These are phyloP conservation scores for Balamuthia mandrillaris DNA, from an alignment of 208 protist genomes.

Conservation along the genomic window DNA sequence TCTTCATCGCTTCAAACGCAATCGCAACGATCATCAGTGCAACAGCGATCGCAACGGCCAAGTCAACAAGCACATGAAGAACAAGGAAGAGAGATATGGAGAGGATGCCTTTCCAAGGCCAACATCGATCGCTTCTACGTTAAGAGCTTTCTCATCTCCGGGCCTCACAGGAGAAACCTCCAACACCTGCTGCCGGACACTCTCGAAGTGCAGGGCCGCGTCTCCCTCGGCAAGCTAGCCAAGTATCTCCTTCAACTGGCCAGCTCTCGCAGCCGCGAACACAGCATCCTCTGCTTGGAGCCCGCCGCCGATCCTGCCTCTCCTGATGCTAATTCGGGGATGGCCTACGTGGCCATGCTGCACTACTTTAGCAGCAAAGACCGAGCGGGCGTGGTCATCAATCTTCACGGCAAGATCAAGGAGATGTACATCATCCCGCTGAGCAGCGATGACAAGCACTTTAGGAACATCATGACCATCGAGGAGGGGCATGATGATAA, in stretches of 20 bases:
- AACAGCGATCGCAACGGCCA: too few relatives aligned
- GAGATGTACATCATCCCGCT: not conserved
- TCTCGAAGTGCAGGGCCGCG: not conserved
- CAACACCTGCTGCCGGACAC: not conserved
- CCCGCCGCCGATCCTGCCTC: not conserved
- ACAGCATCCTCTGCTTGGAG: not conserved
- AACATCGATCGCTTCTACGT: not conserved
- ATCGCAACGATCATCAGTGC: too few relatives aligned
- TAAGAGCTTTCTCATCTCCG: not conserved
- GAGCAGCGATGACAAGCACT: not conserved
- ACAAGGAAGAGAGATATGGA: not conserved
- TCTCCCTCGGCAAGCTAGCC: not conserved
- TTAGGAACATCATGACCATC: not conserved
- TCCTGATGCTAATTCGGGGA: not conserved
- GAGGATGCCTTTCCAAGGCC: not conserved
- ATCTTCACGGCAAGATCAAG: not conserved
- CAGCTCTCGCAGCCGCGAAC: not conserved
- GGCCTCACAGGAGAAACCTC: not conserved
- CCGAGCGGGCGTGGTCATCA: not conserved
- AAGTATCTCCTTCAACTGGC: not conserved
- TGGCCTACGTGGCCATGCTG: constrained; percentile 9
- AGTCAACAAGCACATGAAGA: too few relatives aligned
- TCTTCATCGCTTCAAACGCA: not conserved
- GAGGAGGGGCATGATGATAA: constrained; percentile 13
- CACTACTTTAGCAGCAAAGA: constrained; percentile 10